Base-by-base conservation (phyloP, 805 yeast species). In the Millerozyma miso region DNA sequence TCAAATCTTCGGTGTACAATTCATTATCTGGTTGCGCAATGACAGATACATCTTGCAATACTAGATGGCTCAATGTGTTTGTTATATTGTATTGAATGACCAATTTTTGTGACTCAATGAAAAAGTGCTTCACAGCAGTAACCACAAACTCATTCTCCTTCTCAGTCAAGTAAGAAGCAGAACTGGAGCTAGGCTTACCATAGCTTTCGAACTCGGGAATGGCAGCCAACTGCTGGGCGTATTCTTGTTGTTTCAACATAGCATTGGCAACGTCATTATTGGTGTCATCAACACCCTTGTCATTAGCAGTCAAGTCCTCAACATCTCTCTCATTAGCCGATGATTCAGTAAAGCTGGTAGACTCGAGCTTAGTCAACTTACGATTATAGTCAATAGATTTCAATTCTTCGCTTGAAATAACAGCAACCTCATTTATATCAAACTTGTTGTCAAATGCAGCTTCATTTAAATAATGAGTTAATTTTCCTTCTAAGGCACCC, bases 101-200 rank as follows among this genome's bases (percentile, higher is more conserved):
- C 48, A 91, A 79, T 56, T 84, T 70, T 55, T 85, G 82, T 13
- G 78, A 70, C 47, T 79, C 80, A 37, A 67, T 54, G 65, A 86
- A 93, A 43, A 90, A 67, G 61, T 90, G 98, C 64, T 88, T 90
- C 43, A 87, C 73, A 31, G 85, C 90, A 40, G 76, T 76, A 46
- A 93, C 95, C 35, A 88, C 90, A 62, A 89, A 88, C 67, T 93
- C 99, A 47, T 95, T 88, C 62, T 90, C 98, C 46, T 78, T 74
- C 62, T 93, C 99, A 17, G 98, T 90, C 56, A 91, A 78, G 51
- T 83, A 80, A 34, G 69, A 69, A 31, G 72, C 63, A 31, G 67
- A 59, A 2, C 95, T 81, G 6, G 90, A 78, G 65, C 85, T 88
- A 47, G 89, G 71, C 31, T 76, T 63, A 48, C 98, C 98, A 58